Conservation (phyloP, 192 early-diverging fungal species). For the Geosiphon pyriformis region DNA sequence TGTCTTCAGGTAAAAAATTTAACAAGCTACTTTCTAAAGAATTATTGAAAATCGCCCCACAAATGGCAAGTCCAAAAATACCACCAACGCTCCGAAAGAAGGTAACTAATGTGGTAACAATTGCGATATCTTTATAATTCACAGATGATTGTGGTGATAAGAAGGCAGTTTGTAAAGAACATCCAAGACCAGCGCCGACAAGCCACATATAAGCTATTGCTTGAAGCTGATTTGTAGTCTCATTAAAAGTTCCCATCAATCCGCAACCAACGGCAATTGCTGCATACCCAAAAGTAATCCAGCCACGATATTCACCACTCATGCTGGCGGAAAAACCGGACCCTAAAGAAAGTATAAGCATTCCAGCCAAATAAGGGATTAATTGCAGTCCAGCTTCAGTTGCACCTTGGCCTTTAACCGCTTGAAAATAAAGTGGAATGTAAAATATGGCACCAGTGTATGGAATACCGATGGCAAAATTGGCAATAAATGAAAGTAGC, state of each 20-base stretch:
- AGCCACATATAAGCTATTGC: conserved; percentile 50
- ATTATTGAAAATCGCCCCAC: not conserved
- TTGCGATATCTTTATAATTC: conserved; percentile 46
- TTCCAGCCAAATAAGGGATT: conserved; percentile 55
- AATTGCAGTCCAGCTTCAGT: conserved; percentile 57
- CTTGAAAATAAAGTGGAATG: conserved; percentile 61
- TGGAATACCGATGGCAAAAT: conserved; percentile 52
- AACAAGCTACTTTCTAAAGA: not conserved
- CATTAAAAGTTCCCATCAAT: conserved; percentile 51
- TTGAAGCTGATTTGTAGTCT: conserved; percentile 38
- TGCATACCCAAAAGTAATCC: conserved; percentile 50
- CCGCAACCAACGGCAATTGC: conserved; percentile 48
- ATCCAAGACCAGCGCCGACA: conserved; percentile 50
- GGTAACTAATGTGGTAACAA: conserved; percentile 44
- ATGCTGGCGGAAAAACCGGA: conserved; percentile 50
- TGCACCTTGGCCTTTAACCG: conserved; percentile 49
- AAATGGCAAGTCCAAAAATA: conserved; percentile 50
- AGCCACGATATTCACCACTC: conserved; percentile 42
- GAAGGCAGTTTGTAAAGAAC: conserved; percentile 48
- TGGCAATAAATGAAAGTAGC: conserved; percentile 38
- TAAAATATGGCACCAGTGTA: conserved; percentile 60
- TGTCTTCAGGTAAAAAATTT: conserved; percentile 14
- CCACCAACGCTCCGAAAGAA: conserved; percentile 48
- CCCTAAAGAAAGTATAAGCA: conserved; percentile 49
- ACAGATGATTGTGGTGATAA: conserved; percentile 39